phyloP scores from a whole-genome alignment of 345 rosid species.

The Eucalyptus polybractea region DNA sequence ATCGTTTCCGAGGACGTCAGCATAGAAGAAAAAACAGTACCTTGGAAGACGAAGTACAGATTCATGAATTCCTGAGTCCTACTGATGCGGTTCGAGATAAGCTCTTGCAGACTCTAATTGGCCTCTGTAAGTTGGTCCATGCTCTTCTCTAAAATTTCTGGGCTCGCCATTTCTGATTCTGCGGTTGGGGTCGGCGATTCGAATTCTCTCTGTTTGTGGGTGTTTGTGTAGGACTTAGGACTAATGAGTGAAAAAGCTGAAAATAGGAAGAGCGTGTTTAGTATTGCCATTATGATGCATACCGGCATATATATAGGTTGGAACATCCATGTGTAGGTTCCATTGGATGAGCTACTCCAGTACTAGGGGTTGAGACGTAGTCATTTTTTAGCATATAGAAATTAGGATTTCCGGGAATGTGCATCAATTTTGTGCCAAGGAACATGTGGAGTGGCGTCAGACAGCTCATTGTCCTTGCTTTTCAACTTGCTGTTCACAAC shows the following conservation, averaged over 20 bases:
- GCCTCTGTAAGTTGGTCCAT: background rate
- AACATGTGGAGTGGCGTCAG: background rate
- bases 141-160: no score
- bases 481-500: background rate
- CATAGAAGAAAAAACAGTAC: background rate
- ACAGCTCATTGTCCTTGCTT: background rate
- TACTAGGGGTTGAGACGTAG: background rate
- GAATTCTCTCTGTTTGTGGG: background rate
- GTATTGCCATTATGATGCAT: background rate
- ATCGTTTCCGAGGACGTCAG: background rate
- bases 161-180: background rate
- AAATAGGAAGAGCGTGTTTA: background rate
- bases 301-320: background rate
- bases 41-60: background rate
- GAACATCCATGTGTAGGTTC: background rate
- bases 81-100: background rate
- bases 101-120: background rate
- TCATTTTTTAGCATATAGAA: background rate
- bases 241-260: background rate
- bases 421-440: background rate
- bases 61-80: background rate
- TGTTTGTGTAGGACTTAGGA: background rate
- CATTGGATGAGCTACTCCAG: background rate
- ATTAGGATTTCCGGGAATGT: no score
- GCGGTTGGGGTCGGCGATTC: background rate